Base-by-base conservation (phyloP, 352 stramenopile species). In the Pythium insidiosum region DNA sequence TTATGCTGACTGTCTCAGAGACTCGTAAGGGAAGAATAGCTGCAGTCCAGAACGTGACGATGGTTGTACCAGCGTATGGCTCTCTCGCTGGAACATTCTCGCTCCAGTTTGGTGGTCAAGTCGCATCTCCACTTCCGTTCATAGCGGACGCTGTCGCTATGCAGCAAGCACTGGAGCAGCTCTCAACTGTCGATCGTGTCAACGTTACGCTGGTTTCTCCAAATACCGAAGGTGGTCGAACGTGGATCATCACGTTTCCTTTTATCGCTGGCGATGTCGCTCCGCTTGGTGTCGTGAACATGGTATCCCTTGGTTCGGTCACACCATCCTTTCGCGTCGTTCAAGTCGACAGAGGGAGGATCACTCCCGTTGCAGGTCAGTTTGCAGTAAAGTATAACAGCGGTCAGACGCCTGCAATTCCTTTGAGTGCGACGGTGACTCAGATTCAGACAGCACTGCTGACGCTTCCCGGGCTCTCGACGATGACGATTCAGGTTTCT, bases 231-330 rank as follows among this genome's bases (percentile, higher is more conserved):
- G 45, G 47, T 6, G 52, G 50, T 7, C 54, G 38, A n/a, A 64
- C 62, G 1, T 72, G 62, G 62, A 47, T 43, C 1, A 37, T 72
- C 11, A 63, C 57, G 7, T 72, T 72, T 34, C 62, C 50, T 6
- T 58, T 61, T n/a, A 40, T 65, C 19, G 39, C 56, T 21, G 58
- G 58, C 4, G 54, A 61, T 50, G 47, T 66, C 15, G 29, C 43
- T 2, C 6, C 40, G 0, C 34, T 72, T 16, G 4, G 40, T 24
- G 31, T 65, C 11, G 31, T 21, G 1, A 43, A 18, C 18, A 35
- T 48, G 26, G 23, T 37, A 10, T 28, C 21, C 15, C 16, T 18
- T 21, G 13, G 6, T 4, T n/a, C 18, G 4, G 20, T 13, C 13
- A n/a, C 34, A 23, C 18, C 43, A 23, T 20, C 22, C 11, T 59